These are phyloP conservation scores for Cantharellus anzutake DNA, from an alignment of 768 basidiomycete species.

Conservation along the genomic window DNA sequence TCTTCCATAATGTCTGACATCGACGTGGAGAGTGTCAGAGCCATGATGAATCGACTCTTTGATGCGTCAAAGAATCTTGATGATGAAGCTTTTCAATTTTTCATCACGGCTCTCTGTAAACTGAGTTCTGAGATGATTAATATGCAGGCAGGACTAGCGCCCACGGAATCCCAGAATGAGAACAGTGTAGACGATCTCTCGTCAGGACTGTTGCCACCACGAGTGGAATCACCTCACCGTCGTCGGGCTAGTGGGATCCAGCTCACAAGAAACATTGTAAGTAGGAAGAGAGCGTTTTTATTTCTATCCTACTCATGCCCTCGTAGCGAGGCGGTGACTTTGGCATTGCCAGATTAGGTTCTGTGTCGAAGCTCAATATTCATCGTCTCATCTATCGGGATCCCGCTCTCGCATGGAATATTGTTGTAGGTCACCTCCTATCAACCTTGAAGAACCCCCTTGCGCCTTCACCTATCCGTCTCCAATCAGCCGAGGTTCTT, in stretches of 20 bases:
- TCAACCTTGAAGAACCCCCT: constrained; percentile 47
- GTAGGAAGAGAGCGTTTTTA: neutral
- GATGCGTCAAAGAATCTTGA: constrained; percentile 72
- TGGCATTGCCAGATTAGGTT: constrained; percentile 73
- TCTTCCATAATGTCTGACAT: constrained; percentile 54
- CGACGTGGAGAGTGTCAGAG: constrained; percentile 55
- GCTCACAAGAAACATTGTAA: constrained; percentile 53
- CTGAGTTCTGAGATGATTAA: constrained; percentile 87
- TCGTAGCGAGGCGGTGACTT: constrained; percentile 50
- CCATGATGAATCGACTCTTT: constrained; percentile 64
- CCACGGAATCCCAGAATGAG: too few relatives aligned
- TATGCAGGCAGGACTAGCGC: constrained; percentile 33
- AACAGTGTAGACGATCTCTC: neutral
- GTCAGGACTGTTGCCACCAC: neutral
- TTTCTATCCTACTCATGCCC: constrained; percentile 27
- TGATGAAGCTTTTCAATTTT: constrained; percentile 63
- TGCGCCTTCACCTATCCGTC: constrained; percentile 54
- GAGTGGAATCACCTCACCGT: constrained; percentile 22
- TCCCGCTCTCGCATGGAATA: constrained; percentile 69
- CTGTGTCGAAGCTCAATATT: constrained; percentile 65
- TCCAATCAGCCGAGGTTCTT: constrained; percentile 76
- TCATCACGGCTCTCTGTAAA: constrained; percentile 61
- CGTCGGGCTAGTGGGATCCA: constrained; percentile 79
- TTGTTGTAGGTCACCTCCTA: constrained; percentile 63
- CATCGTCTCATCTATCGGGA: constrained; percentile 72